Conservation (phyloP, 169 alveolate genomes). For the Plasmodium falciparum region DNA sequence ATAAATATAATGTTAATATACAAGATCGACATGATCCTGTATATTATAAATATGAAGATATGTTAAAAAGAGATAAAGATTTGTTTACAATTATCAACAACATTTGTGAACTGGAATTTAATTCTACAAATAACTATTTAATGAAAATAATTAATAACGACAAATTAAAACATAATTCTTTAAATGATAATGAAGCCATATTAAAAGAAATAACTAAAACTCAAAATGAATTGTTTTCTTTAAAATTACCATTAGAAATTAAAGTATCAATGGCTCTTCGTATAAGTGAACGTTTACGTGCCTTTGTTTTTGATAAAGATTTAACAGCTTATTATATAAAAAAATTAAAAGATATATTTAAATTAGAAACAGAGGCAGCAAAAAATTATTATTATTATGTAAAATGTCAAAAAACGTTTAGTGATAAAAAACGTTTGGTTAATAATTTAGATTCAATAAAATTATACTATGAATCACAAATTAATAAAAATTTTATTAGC, state of each 20-base stretch:
- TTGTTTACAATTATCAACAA: background rate
- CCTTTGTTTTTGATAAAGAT: background rate
- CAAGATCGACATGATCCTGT: background rate
- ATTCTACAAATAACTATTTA: slow-evolving; percentile 21
- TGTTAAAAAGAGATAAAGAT: background rate
- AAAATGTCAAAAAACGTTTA: slow-evolving; percentile 2
- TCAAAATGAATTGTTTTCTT: background rate
- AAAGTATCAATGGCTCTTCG: slow-evolving; percentile 38
- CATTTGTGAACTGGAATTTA: slow-evolving; percentile 10
- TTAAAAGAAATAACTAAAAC: slow-evolving; percentile 23
- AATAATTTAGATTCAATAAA: slow-evolving; percentile 28
- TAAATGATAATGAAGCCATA: slow-evolving; percentile 9
- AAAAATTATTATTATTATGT: slow-evolving; percentile 9
- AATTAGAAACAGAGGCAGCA: slow-evolving; percentile 23
- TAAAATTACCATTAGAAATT: slow-evolving; percentile 21
- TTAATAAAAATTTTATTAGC: background rate
- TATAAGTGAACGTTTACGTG: slow-evolving; percentile 29
- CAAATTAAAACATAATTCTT: slow-evolving; percentile 11
- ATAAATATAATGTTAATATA: background rate
- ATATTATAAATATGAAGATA: background rate
- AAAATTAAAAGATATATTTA: background rate
- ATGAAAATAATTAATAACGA: background rate
- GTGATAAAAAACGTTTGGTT: slow-evolving; percentile 7
- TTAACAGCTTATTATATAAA: background rate
- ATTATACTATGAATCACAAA: slow-evolving; percentile 11